A percentile compares a stretch with the other conserved stretches of the same genome.
Evolutionary conservation across 306 rosid species (phyloP).

Genomic region (Astragalus glycyphyllos): DNA sequence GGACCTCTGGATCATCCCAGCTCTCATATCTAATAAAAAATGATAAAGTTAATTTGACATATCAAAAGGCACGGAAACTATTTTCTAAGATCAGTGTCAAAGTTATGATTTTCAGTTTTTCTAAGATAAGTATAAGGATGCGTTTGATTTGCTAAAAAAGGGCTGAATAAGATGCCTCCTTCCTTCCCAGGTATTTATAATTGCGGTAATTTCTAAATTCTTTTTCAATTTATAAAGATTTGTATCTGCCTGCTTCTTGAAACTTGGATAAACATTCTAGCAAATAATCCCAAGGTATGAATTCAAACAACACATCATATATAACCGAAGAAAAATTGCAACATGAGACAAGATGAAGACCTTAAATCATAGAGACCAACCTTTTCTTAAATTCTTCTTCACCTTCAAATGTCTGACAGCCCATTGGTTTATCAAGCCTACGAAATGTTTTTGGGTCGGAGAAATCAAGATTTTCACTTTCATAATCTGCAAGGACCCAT

Average conservation of each 20-base stretch:
- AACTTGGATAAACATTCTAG: constrained; percentile 22
- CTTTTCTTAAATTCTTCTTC: constrained; percentile 95
- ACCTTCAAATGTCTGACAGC: constrained; percentile 99
- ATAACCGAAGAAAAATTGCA: constrained; percentile 28
- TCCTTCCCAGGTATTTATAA: constrained; percentile 22
- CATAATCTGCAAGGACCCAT: constrained; percentile 98
- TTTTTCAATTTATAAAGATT: constrained; percentile 3
- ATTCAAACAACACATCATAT: constrained; percentile 24
- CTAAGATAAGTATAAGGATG: not conserved
- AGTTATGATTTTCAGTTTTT: constrained; percentile 9
- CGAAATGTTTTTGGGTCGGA: constrained; percentile 86
- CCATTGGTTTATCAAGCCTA: constrained; percentile 90
- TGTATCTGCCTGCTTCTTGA: constrained; percentile 10
- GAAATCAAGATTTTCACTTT: constrained; percentile 82
- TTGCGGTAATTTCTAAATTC: constrained; percentile 9
- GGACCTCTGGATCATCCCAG: constrained; percentile 99
- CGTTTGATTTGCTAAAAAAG: too few species aligned
- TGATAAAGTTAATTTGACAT: not conserved
- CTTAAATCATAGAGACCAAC: constrained; percentile 48
- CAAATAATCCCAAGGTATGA: constrained; percentile 26
- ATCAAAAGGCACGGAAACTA: constrained; percentile 16
- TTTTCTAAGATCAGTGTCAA: constrained; percentile 26
- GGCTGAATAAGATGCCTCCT: not conserved
- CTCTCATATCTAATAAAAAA: constrained; percentile 76
- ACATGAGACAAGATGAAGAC: constrained; percentile 23